Evolutionary conservation across 2,329 filamentous ascomycete genomes (phyloP).

Genomic region (Zymoseptoria passerinii): DNA sequence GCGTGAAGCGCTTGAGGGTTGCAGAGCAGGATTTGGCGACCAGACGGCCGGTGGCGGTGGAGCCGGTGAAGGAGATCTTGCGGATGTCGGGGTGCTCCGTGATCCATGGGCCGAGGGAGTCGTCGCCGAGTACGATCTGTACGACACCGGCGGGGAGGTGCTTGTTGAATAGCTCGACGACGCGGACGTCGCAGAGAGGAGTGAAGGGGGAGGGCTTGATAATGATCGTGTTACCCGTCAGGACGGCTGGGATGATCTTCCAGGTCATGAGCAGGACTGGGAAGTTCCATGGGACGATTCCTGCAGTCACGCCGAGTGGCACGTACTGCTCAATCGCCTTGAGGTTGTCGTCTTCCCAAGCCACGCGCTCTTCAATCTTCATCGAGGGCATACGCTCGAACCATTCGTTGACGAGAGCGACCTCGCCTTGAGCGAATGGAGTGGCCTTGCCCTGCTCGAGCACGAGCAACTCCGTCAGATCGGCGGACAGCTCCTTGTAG

Average conservation of each 20-base stretch:
- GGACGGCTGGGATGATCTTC: slow-evolving; percentile 71
- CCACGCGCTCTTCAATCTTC: slow-evolving; percentile 14
- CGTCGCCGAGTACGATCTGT: slow-evolving; percentile 83
- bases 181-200: slow-evolving; percentile 50
- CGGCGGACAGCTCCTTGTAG: slow-evolving; percentile 10
- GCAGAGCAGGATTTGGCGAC: slow-evolving; percentile 70
- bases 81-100: slow-evolving; percentile 64
- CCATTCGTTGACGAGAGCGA: slow-evolving; percentile 14
- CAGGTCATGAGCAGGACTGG: slow-evolving; percentile 43
- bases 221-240: slow-evolving; percentile 82
- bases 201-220: slow-evolving; percentile 91
- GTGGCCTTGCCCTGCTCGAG: slow-evolving; percentile 16
- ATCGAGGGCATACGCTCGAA: slow-evolving; percentile 14
- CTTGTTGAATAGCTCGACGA: slow-evolving; percentile 70
- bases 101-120: slow-evolving; percentile 38
- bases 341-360: slow-evolving; percentile 13
- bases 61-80: slow-evolving; percentile 84
- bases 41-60: slow-evolving; percentile 72
- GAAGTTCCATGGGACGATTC: slow-evolving; percentile 38
- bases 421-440: slow-evolving; percentile 12
- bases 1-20: slow-evolving; percentile 48
- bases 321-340: slow-evolving; percentile 16
- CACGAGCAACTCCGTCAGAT: slow-evolving; percentile 12
- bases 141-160: slow-evolving; percentile 70
- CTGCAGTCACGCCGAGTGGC: slow-evolving; percentile 13